These are phyloP conservation scores for Rosa persica DNA, from an alignment of 306 rosid genomes.

Conservation along the genomic window DNA sequence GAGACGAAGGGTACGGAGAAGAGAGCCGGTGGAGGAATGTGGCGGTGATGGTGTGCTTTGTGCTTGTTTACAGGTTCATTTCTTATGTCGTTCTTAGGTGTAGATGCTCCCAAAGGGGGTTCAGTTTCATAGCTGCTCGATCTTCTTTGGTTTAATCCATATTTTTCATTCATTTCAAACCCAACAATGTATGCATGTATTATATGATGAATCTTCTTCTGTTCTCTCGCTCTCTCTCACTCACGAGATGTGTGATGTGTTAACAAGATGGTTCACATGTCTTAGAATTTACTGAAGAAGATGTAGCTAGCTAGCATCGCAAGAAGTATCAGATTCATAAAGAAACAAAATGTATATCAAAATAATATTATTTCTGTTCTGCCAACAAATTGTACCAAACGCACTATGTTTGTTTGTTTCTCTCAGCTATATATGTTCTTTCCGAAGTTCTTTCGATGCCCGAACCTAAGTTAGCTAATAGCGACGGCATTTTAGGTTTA, in stretches of 20 bases:
- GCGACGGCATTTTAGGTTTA: no score
- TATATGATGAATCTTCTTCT: background rate
- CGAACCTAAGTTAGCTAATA: no score
- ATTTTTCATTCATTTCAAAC: background rate
- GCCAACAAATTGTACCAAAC: background rate
- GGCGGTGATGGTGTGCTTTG: constrained; percentile 73
- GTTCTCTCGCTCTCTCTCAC: background rate
- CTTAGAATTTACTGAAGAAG: background rate
- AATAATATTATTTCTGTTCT: background rate
- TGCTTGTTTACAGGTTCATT: constrained; percentile 83
- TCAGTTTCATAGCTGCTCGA: constrained; percentile 40
- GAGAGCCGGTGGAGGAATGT: constrained; percentile 79
- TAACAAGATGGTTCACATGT: constrained; percentile 6
- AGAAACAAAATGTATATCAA: background rate
- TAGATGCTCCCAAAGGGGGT: constrained; percentile 61
- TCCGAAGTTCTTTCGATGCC: no score
- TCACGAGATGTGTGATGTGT: constrained; percentile 9
- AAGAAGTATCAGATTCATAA: background rate
- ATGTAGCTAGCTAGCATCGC: background rate
- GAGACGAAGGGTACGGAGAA: constrained; percentile 80
- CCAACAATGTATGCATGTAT: constrained; percentile 4
- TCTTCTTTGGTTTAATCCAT: constrained; percentile 26
- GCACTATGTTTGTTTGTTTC: background rate
- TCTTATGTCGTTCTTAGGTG: constrained; percentile 83
- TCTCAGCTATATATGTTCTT: no score